These are phyloP conservation scores for Fusarium irregulare DNA, from an alignment of 2,329 filamentous ascomycete species.

Conservation along the genomic window DNA sequence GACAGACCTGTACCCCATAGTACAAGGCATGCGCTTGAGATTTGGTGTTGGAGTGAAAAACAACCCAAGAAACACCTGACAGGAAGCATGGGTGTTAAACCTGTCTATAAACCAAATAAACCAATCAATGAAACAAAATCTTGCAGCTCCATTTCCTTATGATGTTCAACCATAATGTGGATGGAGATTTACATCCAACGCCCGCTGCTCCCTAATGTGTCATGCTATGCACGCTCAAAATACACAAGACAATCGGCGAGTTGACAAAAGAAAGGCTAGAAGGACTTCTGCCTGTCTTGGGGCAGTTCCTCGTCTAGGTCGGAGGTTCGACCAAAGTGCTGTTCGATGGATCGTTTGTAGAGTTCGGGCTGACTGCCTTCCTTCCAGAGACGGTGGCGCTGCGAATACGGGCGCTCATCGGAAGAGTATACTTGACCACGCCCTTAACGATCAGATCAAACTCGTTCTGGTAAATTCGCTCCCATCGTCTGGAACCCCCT, in stretches of 20 bases:
- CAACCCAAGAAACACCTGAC: slow-evolving; percentile 47
- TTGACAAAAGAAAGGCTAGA: slow-evolving; percentile 45
- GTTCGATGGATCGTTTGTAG: slow-evolving; percentile 74
- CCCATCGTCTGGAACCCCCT: slow-evolving; percentile 88
- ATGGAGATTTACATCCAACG: slow-evolving; percentile 51
- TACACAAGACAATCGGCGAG: slow-evolving; percentile 45
- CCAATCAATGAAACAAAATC: slow-evolving; percentile 38
- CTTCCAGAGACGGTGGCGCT: slow-evolving; percentile 70
- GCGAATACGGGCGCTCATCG: slow-evolving; percentile 69
- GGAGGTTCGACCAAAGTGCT: slow-evolving; percentile 66
- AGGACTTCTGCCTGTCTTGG: slow-evolving; percentile 23
- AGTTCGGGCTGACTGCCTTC: slow-evolving; percentile 70
- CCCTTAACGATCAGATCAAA: slow-evolving; percentile 95
- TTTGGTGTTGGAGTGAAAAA: slow-evolving; percentile 21
- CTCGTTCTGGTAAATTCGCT: slow-evolving; percentile 87
- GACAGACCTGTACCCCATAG: slow-evolving; percentile 13
- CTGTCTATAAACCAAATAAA: slow-evolving; percentile 47
- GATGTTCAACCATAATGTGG: slow-evolving; percentile 48
- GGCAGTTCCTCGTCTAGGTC: slow-evolving; percentile 32
- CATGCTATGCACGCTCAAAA: slow-evolving; percentile 53
- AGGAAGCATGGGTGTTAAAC: slow-evolving; percentile 32
- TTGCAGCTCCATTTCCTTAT: slow-evolving; percentile 43
- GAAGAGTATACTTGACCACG: slow-evolving; percentile 83
- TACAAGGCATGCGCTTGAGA: slow-evolving; percentile 7
- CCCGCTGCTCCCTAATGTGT: slow-evolving; percentile 49